Evolutionary conservation across 2,329 filamentous ascomycete genomes (phyloP).

Genomic region (Cryphonectria japonica): DNA sequence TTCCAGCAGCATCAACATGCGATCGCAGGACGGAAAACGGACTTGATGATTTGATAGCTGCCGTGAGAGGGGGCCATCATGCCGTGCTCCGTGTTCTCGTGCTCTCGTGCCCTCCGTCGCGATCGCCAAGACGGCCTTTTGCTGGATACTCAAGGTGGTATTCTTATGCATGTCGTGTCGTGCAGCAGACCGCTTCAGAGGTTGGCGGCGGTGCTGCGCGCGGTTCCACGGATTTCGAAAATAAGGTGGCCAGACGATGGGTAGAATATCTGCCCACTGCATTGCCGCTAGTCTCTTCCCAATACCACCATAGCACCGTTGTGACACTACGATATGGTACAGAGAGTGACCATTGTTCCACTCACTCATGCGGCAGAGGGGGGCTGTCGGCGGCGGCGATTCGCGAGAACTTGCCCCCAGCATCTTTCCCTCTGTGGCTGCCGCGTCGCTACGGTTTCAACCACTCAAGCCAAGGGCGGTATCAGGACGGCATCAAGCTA

Average conservation of each 20-base stretch:
- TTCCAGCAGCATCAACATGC: conserved; percentile 3
- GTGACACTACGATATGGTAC: neutral
- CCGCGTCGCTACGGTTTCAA: neutral
- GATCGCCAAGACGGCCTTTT: neutral
- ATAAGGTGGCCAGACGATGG: conserved; percentile 12
- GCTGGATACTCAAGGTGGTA: neutral
- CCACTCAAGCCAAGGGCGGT: neutral
- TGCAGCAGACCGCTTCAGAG: conserved; percentile 14
- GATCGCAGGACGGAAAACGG: neutral
- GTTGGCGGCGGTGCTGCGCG: neutral
- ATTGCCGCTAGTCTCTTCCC: neutral
- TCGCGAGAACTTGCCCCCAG: neutral
- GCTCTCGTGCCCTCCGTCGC: neutral
- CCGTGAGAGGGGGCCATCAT: neutral
- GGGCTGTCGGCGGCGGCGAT: neutral
- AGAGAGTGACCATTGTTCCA: neutral
- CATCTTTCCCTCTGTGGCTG: neutral
- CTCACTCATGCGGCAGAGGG: neutral
- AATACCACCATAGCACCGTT: neutral
- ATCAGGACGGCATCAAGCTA: neutral
- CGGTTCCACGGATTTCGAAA: neutral
- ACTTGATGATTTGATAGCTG: neutral
- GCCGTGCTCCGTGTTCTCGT: neutral
- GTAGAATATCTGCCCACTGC: conserved; percentile 11
- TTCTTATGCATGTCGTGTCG: conserved; percentile 9